Evolutionary conservation across 371 early-diverging fungal genomes (phyloP).

Genomic region (Rhizopus delemar): DNA sequence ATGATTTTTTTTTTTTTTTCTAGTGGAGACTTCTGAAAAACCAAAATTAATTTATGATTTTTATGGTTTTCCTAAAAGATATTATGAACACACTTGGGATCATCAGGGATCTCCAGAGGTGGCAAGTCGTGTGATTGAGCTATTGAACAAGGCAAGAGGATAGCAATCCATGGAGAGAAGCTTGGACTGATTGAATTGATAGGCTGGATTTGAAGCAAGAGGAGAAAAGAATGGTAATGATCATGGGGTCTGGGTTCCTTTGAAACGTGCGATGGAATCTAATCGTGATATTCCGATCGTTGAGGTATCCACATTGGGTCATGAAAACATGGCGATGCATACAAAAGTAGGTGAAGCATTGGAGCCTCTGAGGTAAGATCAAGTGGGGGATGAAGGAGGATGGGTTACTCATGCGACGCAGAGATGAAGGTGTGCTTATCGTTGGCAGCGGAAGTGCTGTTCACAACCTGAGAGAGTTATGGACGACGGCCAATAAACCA

Average conservation of each 20-base stretch:
- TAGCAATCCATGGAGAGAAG: too few relatives aligned
- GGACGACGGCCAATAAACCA: conserved; percentile 25
- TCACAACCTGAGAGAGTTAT: conserved; percentile 55
- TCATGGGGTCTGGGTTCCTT: conserved; percentile 67
- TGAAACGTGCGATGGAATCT: conserved; percentile 54
- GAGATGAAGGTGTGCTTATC: conserved; percentile 57
- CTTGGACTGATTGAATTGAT: not conserved
- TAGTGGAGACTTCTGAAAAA: conserved; percentile 46
- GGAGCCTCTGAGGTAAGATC: conserved; percentile 32
- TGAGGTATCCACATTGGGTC: conserved; percentile 50
- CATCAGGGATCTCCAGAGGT: conserved; percentile 56
- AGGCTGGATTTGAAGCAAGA: conserved; percentile 44
- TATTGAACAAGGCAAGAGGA: conserved; percentile 40
- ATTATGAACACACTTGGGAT: conserved; percentile 59
- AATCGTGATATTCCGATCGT: conserved; percentile 61
- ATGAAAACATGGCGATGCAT: conserved; percentile 34
- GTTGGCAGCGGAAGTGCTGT: conserved; percentile 67
- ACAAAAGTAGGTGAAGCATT: conserved; percentile 34
- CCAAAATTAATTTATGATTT: conserved; percentile 69
- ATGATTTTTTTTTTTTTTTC: conserved; percentile 3
- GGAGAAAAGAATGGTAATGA: conserved; percentile 57
- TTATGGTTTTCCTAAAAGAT: conserved; percentile 57
- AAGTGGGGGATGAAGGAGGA: not conserved
- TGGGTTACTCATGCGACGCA: conserved; percentile 3
- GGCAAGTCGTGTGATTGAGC: conserved; percentile 52